These are phyloP conservation scores for Suillus variegatus DNA, from an alignment of 768 basidiomycete species.

Conservation along the genomic window DNA sequence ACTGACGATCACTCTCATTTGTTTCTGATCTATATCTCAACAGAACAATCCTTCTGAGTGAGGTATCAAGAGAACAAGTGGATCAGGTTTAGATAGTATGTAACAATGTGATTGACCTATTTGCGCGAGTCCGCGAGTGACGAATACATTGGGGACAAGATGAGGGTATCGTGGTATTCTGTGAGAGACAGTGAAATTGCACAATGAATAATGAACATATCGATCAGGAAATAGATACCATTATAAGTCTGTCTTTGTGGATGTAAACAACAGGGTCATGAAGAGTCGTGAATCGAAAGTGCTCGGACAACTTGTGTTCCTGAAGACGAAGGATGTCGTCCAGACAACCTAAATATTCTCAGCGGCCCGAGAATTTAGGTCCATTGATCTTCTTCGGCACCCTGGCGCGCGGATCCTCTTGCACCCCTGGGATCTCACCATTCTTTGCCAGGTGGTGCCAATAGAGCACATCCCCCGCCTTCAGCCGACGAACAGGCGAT, in stretches of 20 bases:
- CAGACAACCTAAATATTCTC: slow-evolving; percentile 18
- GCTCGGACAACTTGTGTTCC: background rate
- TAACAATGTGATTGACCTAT: slow-evolving; percentile 15
- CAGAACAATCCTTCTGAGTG: slow-evolving; percentile 19
- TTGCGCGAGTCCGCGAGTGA: slow-evolving; percentile 27
- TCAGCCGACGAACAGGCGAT: slow-evolving; percentile 42
- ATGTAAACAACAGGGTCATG: slow-evolving; percentile 24
- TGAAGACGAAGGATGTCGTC: background rate
- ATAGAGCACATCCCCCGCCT: slow-evolving; percentile 63
- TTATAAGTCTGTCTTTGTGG: slow-evolving; percentile 16
- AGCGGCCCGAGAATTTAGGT: slow-evolving; percentile 27
- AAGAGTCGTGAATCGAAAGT: slow-evolving; percentile 22
- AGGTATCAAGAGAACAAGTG: slow-evolving; percentile 12
- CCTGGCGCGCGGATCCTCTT: slow-evolving; percentile 59
- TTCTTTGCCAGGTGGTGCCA: slow-evolving; percentile 76
- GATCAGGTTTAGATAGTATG: slow-evolving; percentile 21
- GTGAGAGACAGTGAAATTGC: slow-evolving; percentile 28
- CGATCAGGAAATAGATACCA: slow-evolving; percentile 30
- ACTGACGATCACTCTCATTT: background rate
- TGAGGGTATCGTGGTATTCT: slow-evolving; percentile 38
- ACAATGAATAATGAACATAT: slow-evolving; percentile 28
- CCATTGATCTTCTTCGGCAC: slow-evolving; percentile 14
- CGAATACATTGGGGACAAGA: slow-evolving; percentile 27
- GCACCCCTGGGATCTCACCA: slow-evolving; percentile 72
- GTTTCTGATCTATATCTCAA: slow-evolving; percentile 17